Evolutionary conservation across 345 rosid genomes (phyloP), one percentile per base, ranked within the genome.

Genomic region (Hibiscus syriacus): DNA sequence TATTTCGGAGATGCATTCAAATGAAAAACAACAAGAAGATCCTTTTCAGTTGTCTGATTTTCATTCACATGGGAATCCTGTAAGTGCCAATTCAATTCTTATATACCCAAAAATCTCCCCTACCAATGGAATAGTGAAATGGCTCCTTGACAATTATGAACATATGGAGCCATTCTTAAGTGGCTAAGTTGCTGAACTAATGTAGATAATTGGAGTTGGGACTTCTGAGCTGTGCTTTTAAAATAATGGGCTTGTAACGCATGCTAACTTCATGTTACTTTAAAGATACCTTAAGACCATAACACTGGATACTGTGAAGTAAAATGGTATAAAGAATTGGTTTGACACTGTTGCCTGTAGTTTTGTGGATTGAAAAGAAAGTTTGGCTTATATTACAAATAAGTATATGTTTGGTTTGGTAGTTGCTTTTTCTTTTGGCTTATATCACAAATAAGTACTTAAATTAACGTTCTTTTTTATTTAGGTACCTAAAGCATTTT

Each of bases 21-120:
- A 41, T 74, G 96, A 85, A 74, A 90, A 83, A 69, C 92, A n/a
- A n/a, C n/a, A 69, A 16, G 98, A 87, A 59, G 96, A 88, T 69
- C 66, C 65, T 53, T 70, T 76, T 19, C 90, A 79, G 53, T n/a
- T n/a, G n/a, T n/a, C n/a, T n/a, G n/a, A n/a, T n/a, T n/a, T n/a
- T n/a, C n/a, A n/a, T n/a, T 87, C 79, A 38, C 83, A 83, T 64
- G 97, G 84, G 71, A 77, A 77, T 64, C 34, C 71, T 62, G 89
- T 85, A 74, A 86, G 90, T 75, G 58, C 20, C 54, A 39, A 45
- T 52, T 22, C 54, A 43, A 11, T 29, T 60, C 36, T n/a, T 41
- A 17, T 25, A 41, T n/a, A n/a, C n/a, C n/a, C n/a, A n/a, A n/a
- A n/a, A n/a, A n/a, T n/a, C n/a, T n/a, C n/a, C n/a, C n/a, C n/a